Percentiles rank a stretch among this genome's conserved stretches.
These are phyloP conservation scores for Fusarium sp. DNA, from an alignment of 2,329 filamentous ascomycete species.

Conservation along the genomic window DNA sequence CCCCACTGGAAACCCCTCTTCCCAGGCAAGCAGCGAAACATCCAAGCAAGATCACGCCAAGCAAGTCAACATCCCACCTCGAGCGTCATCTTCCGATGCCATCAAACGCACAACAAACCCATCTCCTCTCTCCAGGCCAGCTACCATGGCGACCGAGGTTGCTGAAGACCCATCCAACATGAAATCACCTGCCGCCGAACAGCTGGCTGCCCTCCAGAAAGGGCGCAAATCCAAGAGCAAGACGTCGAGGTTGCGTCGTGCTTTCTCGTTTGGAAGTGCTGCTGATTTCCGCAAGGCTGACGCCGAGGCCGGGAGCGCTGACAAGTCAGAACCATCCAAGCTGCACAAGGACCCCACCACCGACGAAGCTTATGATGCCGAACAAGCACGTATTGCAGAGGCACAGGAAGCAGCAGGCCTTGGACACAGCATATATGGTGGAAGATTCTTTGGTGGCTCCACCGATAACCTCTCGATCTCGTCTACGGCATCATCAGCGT, in stretches of 20 bases:
- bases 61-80: conserved; percentile 66
- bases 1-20: conserved; percentile 64
- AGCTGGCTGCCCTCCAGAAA: conserved; percentile 86
- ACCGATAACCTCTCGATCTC: conserved; percentile 95
- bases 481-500: conserved; percentile 88
- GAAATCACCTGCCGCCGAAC: conserved; percentile 79
- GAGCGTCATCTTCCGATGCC: conserved; percentile 71
- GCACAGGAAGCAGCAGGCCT: conserved; percentile 93
- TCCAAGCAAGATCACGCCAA: conserved; percentile 63
- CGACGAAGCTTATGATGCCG: conserved; percentile 78
- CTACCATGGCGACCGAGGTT: conserved; percentile 67
- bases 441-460: conserved; percentile 85
- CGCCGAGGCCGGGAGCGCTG: conserved; percentile 59
- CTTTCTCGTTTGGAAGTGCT: conserved; percentile 96
- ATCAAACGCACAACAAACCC: conserved; percentile 72
- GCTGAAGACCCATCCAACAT: conserved; percentile 55
- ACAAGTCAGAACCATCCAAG: conserved; percentile 56
- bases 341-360: conserved; percentile 71
- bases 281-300: conserved; percentile 85
- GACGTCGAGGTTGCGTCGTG: conserved; percentile 83
- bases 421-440: conserved; percentile 92
- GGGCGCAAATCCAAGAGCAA: conserved; percentile 83
- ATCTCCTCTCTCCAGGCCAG: conserved; percentile 78
- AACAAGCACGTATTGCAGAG: conserved; percentile 90
- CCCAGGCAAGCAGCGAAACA: conserved; percentile 57